Evolutionary conservation across 2,329 filamentous ascomycete genomes (phyloP).

Genomic region (Paecilomyces sp.): DNA sequence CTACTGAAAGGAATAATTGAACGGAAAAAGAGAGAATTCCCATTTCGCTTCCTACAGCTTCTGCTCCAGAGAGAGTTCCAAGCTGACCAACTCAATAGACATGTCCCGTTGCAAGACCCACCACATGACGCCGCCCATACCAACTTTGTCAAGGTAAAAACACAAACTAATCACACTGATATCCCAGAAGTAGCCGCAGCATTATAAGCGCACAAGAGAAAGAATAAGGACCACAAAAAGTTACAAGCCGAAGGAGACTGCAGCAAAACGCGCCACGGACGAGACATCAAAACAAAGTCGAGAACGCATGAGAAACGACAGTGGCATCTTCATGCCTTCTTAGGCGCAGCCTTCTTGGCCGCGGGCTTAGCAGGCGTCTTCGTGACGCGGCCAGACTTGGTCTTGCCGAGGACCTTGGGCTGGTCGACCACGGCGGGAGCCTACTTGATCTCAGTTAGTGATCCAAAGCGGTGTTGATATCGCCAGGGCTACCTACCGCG

Average conservation of each 20-base stretch:
- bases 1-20: not conserved
- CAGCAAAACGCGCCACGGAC: slow-evolving; percentile 8
- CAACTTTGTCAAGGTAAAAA: slow-evolving; percentile 15
- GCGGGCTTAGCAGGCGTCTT: slow-evolving; percentile 53
- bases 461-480: not conserved
- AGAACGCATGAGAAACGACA: slow-evolving; percentile 8
- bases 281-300: slow-evolving; percentile 6
- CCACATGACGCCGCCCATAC: slow-evolving; percentile 29
- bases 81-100: slow-evolving; percentile 7
- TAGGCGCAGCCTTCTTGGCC: slow-evolving; percentile 38
- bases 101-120: slow-evolving; percentile 25
- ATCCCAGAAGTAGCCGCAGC: slow-evolving; percentile 16
- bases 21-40: slow-evolving; percentile 3
- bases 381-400: slow-evolving; percentile 77
- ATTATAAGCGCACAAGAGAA: slow-evolving; percentile 15
- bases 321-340: slow-evolving; percentile 21
- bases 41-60: not conserved
- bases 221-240: slow-evolving; percentile 13
- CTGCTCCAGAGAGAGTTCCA: not conserved
- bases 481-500: slow-evolving; percentile 22
- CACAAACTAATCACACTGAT: slow-evolving; percentile 12
- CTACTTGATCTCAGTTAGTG: slow-evolving; percentile 29
- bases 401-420: slow-evolving; percentile 66
- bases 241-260: slow-evolving; percentile 18
- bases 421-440: slow-evolving; percentile 63